Evolutionary conservation across 805 yeast genomes (phyloP), one percentile per base, ranked within the genome.

Genomic region (Grigorovia jiainica): DNA sequence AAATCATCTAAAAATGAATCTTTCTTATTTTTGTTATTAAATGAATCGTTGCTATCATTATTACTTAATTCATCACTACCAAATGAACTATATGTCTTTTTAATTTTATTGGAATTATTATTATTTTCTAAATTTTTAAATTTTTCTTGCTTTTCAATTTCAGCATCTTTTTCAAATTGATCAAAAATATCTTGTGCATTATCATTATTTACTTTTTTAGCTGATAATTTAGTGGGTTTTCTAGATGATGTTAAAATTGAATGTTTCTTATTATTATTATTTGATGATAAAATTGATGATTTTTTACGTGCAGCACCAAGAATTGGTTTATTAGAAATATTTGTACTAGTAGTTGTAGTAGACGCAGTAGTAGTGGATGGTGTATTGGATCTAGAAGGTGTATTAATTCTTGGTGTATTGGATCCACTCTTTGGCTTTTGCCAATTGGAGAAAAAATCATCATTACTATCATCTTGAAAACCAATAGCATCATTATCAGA

Each of bases 401-500:
- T 40, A 8, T 34, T 18, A 15, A 29, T 30, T 21, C 40, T 41
- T 23, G 43, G 36, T 8, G 23, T 32, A 7, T 38, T 30, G 7
- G 41, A 18, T 5, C 38, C 33, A 18, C 41, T 34, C 39, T 41
- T 41, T n/a, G 95, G 87, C 56, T 86, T 86, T 44, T 85, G 86
- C 92, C 95, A 89, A 58, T 78, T 81, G 41, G 92, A 75, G 65
- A 92, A 92, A 62, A 92, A 92, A 63, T 87, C 96, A 61, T 87
- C 95, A 20, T 72, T 73, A 24, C 76, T 69, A 37, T 67, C 71
- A n/a, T n/a, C n/a, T n/a, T n/a, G n/a, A n/a, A n/a, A n/a, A n/a
- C n/a, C n/a, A n/a, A n/a, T n/a, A n/a, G n/a, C n/a, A n/a, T n/a
- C 47, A 21, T 47, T 48, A 3, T 56, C 46, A 10, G 51, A 43